Evolutionary conservation across 495 filamentous ascomycete species (phyloP), one percentile per base, ranked within the genome.

Genomic region (Annulohypoxylon moriforme): DNA sequence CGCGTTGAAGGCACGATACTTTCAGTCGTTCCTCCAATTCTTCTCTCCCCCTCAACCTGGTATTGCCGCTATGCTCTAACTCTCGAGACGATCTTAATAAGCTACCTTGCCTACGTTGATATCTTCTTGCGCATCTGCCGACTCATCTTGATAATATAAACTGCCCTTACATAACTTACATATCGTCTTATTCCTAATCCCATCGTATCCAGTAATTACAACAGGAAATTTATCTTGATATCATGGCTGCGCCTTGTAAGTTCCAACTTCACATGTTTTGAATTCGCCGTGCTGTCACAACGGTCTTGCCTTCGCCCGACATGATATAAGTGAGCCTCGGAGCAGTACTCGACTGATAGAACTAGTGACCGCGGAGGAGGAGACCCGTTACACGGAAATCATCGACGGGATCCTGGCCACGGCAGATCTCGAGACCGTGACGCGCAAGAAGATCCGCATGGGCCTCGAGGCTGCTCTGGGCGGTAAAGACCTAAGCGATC

Each of bases 381-480:
- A 86, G 79, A 83, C 85, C 34, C 83, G 89, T 65, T 98, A 93
- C 81, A 89, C 87, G 52, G 87, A 87, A 71, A 92, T 98, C 81
- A 98, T 99, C 78, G 96, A 99, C 77, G 87, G 83, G n/a, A 97
- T 99, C 71, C 85, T 99, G 22, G 87, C 86, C 13, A 85, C 85
- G 27, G 92, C 92, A 68, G 94, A 99, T 73, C 87, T 99, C 46
- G 88, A 91, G 62, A 97, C 94, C 34, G 91, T 99, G 66, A 96
- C 96, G 25, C 92, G 93, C 70, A 98, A 98, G 82, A 89, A 91
- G 77, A 93, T 98, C 74, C 92, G 96, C 68, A 92, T 93, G 79
- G 92, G 91, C 25, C 86, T 99, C 5, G 91, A 95, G 79, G 88
- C 87, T 65, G 86, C 84, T 40, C 73, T 82, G 11, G 85, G 94